Base-by-base conservation (phyloP, 2,329 filamentous ascomycete genomes). In the Chalaropsis thielavioides region DNA sequence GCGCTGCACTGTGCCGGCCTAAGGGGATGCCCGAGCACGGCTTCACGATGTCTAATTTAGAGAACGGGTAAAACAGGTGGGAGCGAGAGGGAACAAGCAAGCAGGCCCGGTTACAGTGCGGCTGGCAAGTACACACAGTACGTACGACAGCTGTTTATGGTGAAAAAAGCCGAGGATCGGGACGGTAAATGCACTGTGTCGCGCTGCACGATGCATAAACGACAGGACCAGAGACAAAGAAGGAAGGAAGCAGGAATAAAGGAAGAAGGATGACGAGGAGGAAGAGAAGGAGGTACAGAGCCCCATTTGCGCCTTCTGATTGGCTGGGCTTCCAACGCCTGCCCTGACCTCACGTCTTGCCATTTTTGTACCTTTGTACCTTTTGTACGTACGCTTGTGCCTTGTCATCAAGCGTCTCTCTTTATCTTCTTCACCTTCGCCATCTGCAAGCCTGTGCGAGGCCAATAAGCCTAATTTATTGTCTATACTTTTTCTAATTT, bases 31-130 rank as follows among this genome's bases (percentile, higher is more conserved):
- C n/a, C 2, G 17, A 58, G 51, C 51, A 58, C 51, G 51, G 51
- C 51, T 58, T 58, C 51, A 58, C 27, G 51, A 58, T 35, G 51
- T 58, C 51, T 8, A 58, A 58, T 58, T 58, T 58, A 58, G 51
- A 58, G 27, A 10, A 41, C 0, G 40, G 19, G 4, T 15, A 43
- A 22, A 61, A 61, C 35, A 61, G 4, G 43, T 15, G 40, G 22
- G 31, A 19, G 31, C 35, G 15, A 4, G 13, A 3, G 43, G 22
- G 24, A 40, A 40, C 35, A 41, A 41, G 22, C 51, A 51, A 15
- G 24, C 22, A 51, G 22, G n/a, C 24, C 46, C 27, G 24, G 24
- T 10, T 15, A 58, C 51, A 19, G 51, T 58, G 31, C 15, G 31
- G n/a, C n/a, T n/a, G n/a, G n/a, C n/a, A n/a, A 3, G 11, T 44